Base-by-base conservation (phyloP, 305 asterid species). In the Rubia tinctorum region DNA sequence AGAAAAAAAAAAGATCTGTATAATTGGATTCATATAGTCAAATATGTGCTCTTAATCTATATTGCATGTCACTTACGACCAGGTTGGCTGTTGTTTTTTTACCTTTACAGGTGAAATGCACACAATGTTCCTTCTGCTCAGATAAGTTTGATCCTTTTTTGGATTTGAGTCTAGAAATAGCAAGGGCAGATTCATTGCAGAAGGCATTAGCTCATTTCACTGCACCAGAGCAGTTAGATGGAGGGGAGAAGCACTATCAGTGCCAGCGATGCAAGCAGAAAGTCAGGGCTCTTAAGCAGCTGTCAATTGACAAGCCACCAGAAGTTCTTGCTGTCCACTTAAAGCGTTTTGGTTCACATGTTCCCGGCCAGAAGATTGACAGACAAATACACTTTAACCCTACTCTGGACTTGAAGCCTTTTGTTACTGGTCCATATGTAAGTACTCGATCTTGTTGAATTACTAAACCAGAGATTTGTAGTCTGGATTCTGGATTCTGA, bases 191-290 rank as follows among this genome's bases (percentile, higher is more conserved):
- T 72, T 86, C 98, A 2, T 70, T 95, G 71, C 42, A 65, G 22
- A 92, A 82, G 78, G 97, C 99, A 25, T 91, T 95, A 71, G 62
- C 73, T 63, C 92, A 89, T 88, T 95, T 92, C 84, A 92, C 96
- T 39, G 89, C 96, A 73, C 83, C 84, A 84, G 99, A 95, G 82
- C 88, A 79, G 72, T 84, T 95, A 78, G 99, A 95, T 82, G 98
- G 99, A 69, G 99, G 98, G 79, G 89, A 85, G 70, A 90, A 77
- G 85, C 92, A 85, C 80, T 95, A 95, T 80, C 96, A 93, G 78
- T 95, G 98, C 77, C 93, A 92, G 82, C 96, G 91, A 68, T 95
- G 99, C 90, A 92, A 86, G 73, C 96, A 95, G 84, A 95, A 95
- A 86, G 99, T 92, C 61, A 89, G 67, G 87, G 98, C 99, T 71